Evolutionary conservation across 768 basidiomycete species (phyloP), one percentile per base, ranked within the genome.

Genomic region (Kwoniella sp.): DNA sequence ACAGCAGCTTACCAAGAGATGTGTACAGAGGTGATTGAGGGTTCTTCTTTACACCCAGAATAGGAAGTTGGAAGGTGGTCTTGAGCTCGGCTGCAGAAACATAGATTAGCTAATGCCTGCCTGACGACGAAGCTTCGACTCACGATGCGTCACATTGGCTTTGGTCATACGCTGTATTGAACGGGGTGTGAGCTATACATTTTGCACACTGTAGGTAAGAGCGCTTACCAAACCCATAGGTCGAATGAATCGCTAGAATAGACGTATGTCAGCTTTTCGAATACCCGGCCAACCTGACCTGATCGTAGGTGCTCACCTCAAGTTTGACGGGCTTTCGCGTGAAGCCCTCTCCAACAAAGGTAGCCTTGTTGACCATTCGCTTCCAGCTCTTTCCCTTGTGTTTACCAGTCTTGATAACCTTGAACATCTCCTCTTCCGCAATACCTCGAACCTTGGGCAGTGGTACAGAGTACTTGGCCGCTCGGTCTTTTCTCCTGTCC

Each of bases 381-480:
- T 99, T 99, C 96, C 96, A 99, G 19, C 90, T 85, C 82, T 98
- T 99, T 76, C 86, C 88, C 82, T 92, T 96, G 77, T 86, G 90
- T 83, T 97, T 97, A 59, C 96, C 96, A 0, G 95, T 93, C 84
- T 92, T 91, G 85, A 99, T 83, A 29, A 99, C 96, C 84, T 94
- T 97, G 85, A 99, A 99, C 90, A 93, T 96, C 84, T 99, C 96
- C 74, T 98, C 96, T 80, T 99, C 96, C 17, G 95, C 94, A 71
- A 99, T 97, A 21, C 96, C 96, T 63, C 95, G 84, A 56, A 99
- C 96, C 82, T 92, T 95, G 53, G 96, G 96, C 65, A 99, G 79
- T 4, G 96, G 96, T 1, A 99, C 96, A 19, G 93, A 87, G 82
- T 91, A 99, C 81, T 96, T 97, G 19, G 95, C 95, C 1, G 95